Percentiles rank a stretch among this genome's conserved stretches.
Evolutionary conservation across 169 alveolate species (phyloP).

Genomic region (Besnoitia besnoiti): DNA sequence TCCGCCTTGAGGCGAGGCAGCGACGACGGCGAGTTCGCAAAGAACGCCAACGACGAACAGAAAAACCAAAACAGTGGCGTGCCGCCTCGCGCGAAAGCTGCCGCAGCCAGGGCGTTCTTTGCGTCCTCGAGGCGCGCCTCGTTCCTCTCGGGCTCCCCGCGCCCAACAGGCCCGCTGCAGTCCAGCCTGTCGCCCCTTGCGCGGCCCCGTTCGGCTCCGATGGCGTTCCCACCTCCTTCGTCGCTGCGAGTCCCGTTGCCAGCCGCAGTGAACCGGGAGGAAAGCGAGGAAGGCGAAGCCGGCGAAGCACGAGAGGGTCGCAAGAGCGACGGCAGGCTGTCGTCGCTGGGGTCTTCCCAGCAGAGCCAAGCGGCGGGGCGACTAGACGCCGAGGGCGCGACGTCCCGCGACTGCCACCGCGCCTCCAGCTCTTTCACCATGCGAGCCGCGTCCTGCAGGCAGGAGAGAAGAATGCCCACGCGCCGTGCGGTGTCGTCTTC

Average conservation of each 20-base stretch:
- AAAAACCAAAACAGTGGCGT: neutral
- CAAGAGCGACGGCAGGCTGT: neutral
- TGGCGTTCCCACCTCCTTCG: neutral
- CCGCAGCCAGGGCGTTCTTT: neutral
- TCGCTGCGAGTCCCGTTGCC: neutral
- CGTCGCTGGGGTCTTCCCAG: neutral
- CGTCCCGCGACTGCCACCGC: too few species aligned
- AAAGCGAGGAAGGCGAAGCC: neutral
- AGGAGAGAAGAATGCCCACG: too few species aligned
- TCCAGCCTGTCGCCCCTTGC: neutral
- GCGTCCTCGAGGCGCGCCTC: too few species aligned
- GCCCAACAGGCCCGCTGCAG: neutral
- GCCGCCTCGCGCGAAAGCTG: neutral
- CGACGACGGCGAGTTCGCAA: neutral
- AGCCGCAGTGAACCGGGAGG: neutral
- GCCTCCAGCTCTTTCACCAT: too few species aligned
- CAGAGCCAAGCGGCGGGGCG: neutral
- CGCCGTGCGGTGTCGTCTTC: too few species aligned
- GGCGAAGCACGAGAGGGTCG: neutral
- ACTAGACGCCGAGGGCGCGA: too few species aligned
- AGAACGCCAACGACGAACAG: neutral
- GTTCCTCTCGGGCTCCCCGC: too few species aligned
- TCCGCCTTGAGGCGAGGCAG: neutral
- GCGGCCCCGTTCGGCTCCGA: neutral
- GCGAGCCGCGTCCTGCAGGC: too few species aligned